Evolutionary conservation across 139 green algal genomes (phyloP).

Genomic region (Protoeuglena noctilucae): DNA sequence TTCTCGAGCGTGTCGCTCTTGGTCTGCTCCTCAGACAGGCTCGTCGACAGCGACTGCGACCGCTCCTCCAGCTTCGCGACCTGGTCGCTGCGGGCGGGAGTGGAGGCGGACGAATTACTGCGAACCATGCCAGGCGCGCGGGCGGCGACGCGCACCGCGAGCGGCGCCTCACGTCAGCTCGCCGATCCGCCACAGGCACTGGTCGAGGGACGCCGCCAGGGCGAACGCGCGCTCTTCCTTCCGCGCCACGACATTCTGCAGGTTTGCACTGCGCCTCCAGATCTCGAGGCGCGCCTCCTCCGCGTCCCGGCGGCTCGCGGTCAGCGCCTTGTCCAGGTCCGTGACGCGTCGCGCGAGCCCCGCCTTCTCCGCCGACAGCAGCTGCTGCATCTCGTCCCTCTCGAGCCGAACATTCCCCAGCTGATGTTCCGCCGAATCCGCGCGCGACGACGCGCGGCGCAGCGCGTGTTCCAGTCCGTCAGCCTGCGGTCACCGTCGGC

Average conservation of each 20-base stretch:
- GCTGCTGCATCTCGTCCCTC: constrained; percentile 5
- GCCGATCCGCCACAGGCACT: constrained; percentile 5
- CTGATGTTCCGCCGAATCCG: no score
- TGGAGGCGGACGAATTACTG: background rate
- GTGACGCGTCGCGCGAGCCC: constrained; percentile 4
- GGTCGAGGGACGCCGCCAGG: background rate
- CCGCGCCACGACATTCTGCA: constrained; percentile 12
- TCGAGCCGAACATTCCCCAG: constrained; percentile 1
- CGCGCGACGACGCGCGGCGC: no score
- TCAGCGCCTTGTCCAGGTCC: constrained; percentile 4
- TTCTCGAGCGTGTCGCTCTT: background rate
- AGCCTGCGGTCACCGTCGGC: no score
- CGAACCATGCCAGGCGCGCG: background rate
- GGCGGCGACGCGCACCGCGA: background rate
- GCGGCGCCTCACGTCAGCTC: background rate
- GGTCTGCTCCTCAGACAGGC: background rate
- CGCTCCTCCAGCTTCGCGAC: background rate
- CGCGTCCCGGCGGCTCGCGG: constrained; percentile 6
- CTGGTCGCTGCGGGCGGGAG: background rate
- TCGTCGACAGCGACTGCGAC: background rate
- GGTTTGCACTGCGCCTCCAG: background rate
- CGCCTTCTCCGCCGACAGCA: constrained; percentile 7
- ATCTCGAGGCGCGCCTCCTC: constrained; percentile 8
- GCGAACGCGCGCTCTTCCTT: background rate
- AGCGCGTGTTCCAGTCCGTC: no score